Conservation (phyloP, 352 stramenopile genomes). For the Phytophthora sp. region DNA sequence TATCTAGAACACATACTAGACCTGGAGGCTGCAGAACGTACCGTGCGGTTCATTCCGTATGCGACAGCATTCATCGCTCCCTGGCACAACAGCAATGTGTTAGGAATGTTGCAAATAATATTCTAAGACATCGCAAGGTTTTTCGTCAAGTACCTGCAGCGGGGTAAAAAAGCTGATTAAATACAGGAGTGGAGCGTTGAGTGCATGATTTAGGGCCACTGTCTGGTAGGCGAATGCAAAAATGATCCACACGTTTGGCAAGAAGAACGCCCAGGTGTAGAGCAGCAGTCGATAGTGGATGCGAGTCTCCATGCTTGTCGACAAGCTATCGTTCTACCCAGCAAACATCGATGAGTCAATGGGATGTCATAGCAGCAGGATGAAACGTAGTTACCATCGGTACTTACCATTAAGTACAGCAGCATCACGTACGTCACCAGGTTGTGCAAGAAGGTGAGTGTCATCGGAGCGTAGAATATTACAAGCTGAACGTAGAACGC, state of each 20-base stretch:
- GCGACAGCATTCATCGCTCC: constrained; percentile 62
- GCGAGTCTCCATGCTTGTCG: constrained; percentile 67
- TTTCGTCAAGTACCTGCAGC: constrained; percentile 55
- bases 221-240: constrained; percentile 59
- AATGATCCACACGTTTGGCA: constrained; percentile 52
- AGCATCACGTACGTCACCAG: constrained; percentile 62
- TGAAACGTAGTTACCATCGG: not conserved
- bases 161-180: constrained; percentile 72
- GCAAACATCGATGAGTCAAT: not conserved
- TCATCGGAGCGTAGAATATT: constrained; percentile 64
- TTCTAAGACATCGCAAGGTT: not conserved
- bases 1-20: not conserved
- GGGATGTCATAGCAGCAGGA: not conserved
- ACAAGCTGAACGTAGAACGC: constrained; percentile 68
- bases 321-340: constrained; percentile 56
- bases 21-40: constrained; percentile 14
- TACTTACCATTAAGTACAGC: constrained; percentile 64
- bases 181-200: constrained; percentile 60
- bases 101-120: too few relatives aligned
- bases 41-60: constrained; percentile 73
- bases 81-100: constrained; percentile 30
- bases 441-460: constrained; percentile 66
- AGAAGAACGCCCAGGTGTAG: constrained; percentile 68
- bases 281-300: constrained; percentile 71
- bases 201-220: constrained; percentile 48